Evolutionary conservation across 2,329 filamentous ascomycete genomes (phyloP).

Genomic region (Byssochlamys sp.): DNA sequence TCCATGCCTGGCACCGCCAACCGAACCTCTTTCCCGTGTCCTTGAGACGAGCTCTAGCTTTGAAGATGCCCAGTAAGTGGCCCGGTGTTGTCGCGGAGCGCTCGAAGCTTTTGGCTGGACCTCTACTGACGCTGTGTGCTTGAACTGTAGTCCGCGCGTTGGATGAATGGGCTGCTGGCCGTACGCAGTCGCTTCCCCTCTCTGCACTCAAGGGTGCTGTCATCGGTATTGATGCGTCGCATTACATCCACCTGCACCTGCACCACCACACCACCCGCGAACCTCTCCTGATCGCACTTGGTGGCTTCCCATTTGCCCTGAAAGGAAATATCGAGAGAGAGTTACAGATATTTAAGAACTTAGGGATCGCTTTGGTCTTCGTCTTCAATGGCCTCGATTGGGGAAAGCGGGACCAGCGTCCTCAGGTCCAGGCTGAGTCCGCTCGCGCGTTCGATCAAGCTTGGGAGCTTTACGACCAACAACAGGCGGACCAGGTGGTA

Average conservation of each 20-base stretch:
- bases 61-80: slow-evolving; percentile 30
- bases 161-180: slow-evolving; percentile 48
- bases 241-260: slow-evolving; percentile 75
- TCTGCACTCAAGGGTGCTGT: slow-evolving; percentile 63
- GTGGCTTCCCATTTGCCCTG: slow-evolving; percentile 74
- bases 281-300: slow-evolving; percentile 79
- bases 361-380: slow-evolving; percentile 70
- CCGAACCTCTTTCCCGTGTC: slow-evolving; percentile 12
- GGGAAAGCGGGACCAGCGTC: slow-evolving; percentile 60
- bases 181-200: slow-evolving; percentile 51
- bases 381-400: slow-evolving; percentile 83
- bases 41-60: slow-evolving; percentile 14
- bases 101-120: slow-evolving; percentile 1
- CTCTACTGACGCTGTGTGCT: background rate
- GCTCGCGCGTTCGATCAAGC: slow-evolving; percentile 64
- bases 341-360: slow-evolving; percentile 59
- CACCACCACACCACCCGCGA: slow-evolving; percentile 63
- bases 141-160: slow-evolving; percentile 38
- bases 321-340: slow-evolving; percentile 66
- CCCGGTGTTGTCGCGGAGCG: slow-evolving; percentile 2
- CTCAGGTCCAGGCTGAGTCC: slow-evolving; percentile 51
- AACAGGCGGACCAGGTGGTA: slow-evolving; percentile 71
- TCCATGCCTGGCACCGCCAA: slow-evolving; percentile 21
- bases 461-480: slow-evolving; percentile 77
- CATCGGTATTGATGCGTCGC: slow-evolving; percentile 78